These are phyloP conservation scores for Leccinum subgranulosum DNA, from an alignment of 768 basidiomycete species.

Conservation along the genomic window DNA sequence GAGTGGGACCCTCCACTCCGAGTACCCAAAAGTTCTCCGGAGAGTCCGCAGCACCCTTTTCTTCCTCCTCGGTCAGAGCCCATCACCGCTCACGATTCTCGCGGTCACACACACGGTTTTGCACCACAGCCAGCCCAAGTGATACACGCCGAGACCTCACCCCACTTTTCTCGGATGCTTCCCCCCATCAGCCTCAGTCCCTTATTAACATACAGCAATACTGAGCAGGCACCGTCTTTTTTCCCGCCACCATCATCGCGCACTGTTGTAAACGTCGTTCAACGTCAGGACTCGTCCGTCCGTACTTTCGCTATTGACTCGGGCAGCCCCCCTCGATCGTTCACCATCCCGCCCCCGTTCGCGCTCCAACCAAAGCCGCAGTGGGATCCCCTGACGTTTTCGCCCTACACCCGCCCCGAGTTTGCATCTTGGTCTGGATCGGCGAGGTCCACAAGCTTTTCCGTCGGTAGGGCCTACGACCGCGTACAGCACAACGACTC, in stretches of 20 bases:
- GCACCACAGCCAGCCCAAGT: conserved; percentile 11
- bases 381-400: conserved; percentile 51
- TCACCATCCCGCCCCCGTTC: conserved; percentile 50
- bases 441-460: conserved; percentile 19
- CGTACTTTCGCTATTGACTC: conserved; percentile 17
- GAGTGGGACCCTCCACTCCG: conserved; percentile 17
- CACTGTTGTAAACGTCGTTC: conserved; percentile 12
- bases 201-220: conserved; percentile 14
- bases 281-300: conserved; percentile 19
- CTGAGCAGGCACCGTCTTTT: conserved; percentile 18
- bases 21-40: conserved; percentile 8
- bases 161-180: conserved; percentile 27
- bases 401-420: conserved; percentile 36
- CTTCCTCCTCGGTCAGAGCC: conserved; percentile 8
- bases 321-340: conserved; percentile 6
- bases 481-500: conserved; percentile 10
- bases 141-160: conserved; percentile 16
- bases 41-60: not conserved
- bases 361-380: conserved; percentile 65
- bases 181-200: conserved; percentile 24
- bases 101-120: conserved; percentile 10
- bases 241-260: conserved; percentile 34
- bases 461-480: conserved; percentile 15
- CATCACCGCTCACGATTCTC: conserved; percentile 12
- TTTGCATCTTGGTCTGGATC: conserved; percentile 35